Evolutionary conservation across 2,329 filamentous ascomycete species (phyloP).

Genomic region (Knufia fluminis): DNA sequence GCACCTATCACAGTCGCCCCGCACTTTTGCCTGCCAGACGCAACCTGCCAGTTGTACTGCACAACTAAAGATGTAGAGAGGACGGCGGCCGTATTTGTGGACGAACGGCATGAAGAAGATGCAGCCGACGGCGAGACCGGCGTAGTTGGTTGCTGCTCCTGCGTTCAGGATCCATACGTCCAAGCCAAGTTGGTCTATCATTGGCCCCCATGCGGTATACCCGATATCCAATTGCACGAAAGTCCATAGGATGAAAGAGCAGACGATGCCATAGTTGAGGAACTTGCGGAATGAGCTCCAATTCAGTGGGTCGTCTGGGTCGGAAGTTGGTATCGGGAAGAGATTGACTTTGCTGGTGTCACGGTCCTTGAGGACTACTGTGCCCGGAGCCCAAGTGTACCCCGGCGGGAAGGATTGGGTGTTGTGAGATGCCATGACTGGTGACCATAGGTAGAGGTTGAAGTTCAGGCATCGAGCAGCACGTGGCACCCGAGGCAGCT

Average conservation of each 20-base stretch:
- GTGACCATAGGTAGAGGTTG: not conserved
- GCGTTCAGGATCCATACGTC: conserved; percentile 31
- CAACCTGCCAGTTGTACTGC: conserved; percentile 27
- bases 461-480: not conserved
- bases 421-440: not conserved
- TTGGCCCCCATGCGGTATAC: conserved; percentile 31
- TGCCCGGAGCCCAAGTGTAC: conserved; percentile 8
- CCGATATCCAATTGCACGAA: conserved; percentile 28
- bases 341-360: conserved; percentile 13
- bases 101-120: conserved; percentile 35
- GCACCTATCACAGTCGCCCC: conserved; percentile 31
- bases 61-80: conserved; percentile 33
- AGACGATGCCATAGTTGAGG: conserved; percentile 23
- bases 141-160: conserved; percentile 35
- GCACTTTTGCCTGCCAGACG: conserved; percentile 34
- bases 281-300: conserved; percentile 24
- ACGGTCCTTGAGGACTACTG: conserved; percentile 8
- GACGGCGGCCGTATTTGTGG: conserved; percentile 35
- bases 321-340: conserved; percentile 23
- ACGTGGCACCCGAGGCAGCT: not conserved
- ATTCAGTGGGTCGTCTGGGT: conserved; percentile 26
- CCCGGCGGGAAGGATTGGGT: not conserved
- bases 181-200: conserved; percentile 33
- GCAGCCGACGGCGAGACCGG: conserved; percentile 31
- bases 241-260: conserved; percentile 24